Conservation (phyloP, 208 protist genomes). For the Crithidia acanthocephali region DNA sequence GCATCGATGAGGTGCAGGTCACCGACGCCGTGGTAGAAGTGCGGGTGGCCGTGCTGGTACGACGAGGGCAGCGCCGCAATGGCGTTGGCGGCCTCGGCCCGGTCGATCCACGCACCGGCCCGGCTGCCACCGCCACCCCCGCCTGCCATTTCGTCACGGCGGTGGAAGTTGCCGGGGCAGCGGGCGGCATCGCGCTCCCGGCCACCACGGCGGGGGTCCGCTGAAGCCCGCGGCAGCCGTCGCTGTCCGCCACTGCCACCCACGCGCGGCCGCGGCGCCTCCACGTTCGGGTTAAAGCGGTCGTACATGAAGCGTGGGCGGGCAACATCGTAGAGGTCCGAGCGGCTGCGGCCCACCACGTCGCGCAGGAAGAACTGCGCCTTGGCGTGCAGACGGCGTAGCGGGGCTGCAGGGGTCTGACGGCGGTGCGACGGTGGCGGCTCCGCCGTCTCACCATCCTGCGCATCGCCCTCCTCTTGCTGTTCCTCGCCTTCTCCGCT, state of each 20-base stretch:
- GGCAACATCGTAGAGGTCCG: slow-evolving; percentile 16
- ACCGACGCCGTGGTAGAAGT: slow-evolving; percentile 36
- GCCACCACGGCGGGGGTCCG: background rate
- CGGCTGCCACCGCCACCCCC: slow-evolving; percentile 16
- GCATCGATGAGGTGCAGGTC: slow-evolving; percentile 79
- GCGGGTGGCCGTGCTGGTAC: slow-evolving; percentile 18
- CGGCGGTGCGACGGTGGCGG: background rate
- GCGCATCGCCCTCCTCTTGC: background rate
- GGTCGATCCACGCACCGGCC: slow-evolving; percentile 26
- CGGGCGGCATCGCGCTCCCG: slow-evolving; percentile 2
- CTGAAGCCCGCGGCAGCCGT: background rate
- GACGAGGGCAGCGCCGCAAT: slow-evolving; percentile 26
- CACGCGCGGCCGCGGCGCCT: slow-evolving; percentile 1
- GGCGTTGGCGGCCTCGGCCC: slow-evolving; percentile 29
- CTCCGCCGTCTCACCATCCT: slow-evolving; percentile 3
- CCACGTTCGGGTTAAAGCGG: slow-evolving; percentile 27
- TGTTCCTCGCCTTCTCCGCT: background rate
- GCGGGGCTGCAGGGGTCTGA: background rate
- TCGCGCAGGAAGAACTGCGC: slow-evolving; percentile 37
- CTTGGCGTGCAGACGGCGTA: slow-evolving; percentile 13
- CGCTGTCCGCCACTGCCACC: background rate
- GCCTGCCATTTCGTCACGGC: slow-evolving; percentile 14
- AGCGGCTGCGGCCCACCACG: slow-evolving; percentile 34
- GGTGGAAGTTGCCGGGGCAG: slow-evolving; percentile 11
- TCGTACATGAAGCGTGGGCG: slow-evolving; percentile 47